phyloP scores from a whole-genome alignment of 2,329 filamentous ascomycete species.

The Claviceps humidiphila region DNA sequence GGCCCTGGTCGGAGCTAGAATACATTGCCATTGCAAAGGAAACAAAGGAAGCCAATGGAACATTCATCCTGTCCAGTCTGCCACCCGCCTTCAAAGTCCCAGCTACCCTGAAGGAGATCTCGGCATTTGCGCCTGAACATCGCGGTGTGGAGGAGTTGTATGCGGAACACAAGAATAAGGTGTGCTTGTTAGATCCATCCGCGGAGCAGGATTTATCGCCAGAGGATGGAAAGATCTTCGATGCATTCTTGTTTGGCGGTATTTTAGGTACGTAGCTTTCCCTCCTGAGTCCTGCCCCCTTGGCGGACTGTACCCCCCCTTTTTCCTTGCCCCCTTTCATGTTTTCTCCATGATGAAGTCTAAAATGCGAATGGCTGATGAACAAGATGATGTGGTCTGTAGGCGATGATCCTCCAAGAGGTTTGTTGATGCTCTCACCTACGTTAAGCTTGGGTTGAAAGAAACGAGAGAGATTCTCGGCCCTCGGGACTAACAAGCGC shows the following conservation, averaged over 20 bases:
- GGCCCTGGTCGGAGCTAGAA: conserved; percentile 87
- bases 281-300: neutral
- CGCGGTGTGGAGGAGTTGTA: conserved; percentile 77
- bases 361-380: too few species aligned
- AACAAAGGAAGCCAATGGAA: conserved; percentile 50
- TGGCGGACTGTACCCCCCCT: neutral
- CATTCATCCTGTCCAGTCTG: conserved; percentile 74
- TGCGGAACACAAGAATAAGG: conserved; percentile 53
- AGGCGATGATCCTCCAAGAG: conserved; percentile 90
- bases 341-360: neutral
- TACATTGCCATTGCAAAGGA: conserved; percentile 80
- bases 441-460: neutral
- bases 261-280: conserved; percentile 58
- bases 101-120: conserved; percentile 36
- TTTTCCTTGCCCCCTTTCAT: neutral
- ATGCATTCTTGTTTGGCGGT: conserved; percentile 88
- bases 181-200: conserved; percentile 82
- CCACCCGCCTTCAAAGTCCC: conserved; percentile 56
- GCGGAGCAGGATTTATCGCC: conserved; percentile 71
- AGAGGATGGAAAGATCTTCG: conserved; percentile 69
- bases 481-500: conserved; percentile 1
- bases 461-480: neutral
- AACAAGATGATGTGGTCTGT: conserved; percentile 8
- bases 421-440: conserved; percentile 33
- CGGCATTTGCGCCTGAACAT: conserved; percentile 58